Evolutionary conservation across 2,329 filamentous ascomycete species (phyloP), one percentile per base, ranked within the genome.

Genomic region (Lomentospora prolificans): DNA sequence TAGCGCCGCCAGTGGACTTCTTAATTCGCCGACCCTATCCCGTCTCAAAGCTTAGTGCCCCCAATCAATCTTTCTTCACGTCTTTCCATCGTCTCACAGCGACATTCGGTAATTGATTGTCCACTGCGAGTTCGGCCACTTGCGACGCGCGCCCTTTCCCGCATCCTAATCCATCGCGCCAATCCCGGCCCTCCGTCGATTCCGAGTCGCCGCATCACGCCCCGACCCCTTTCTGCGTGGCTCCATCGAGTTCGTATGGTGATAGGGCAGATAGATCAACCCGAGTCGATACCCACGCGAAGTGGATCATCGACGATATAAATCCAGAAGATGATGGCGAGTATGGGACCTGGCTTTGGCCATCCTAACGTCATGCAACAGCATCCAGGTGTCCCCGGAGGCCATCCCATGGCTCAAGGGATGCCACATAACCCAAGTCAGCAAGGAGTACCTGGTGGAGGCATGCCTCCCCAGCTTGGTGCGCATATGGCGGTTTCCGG

Each of bases 291-390:
- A 78, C 81, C 79, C 79, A 81, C 77, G 65, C 64, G 64, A 24
- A n/a, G 79, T 82, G 79, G 78, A 76, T 77, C 74, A 67, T 76
- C 76, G 77, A 72, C 73, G 63, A 61, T 7, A 50, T 55, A 55
- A 50, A 55, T 59, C 31, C 46, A 67, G 24, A 59, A 74, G 66
- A 89, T 87, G 85, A 89, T 89, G 85, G 79, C 84, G 60, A 84
- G 80, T 70, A 81, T 85, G 72, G 76, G 75, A 61, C 80, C 80
- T 63, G 76, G 80, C 65, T 87, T 83, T 65, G 70, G 85, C 69
- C 85, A 89, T 73, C 83, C 84, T 61, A 81, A 76, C 64, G 82
- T 76, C 66, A 87, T 90, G 82, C 86, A 77, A 59, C 77, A 84
- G 64, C 85, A 87, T 67, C 84, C 85, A 60, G 85, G 83, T 61